phyloP scores from a whole-genome alignment of 352 stramenopile species.

The Globisporangium ultimum region DNA sequence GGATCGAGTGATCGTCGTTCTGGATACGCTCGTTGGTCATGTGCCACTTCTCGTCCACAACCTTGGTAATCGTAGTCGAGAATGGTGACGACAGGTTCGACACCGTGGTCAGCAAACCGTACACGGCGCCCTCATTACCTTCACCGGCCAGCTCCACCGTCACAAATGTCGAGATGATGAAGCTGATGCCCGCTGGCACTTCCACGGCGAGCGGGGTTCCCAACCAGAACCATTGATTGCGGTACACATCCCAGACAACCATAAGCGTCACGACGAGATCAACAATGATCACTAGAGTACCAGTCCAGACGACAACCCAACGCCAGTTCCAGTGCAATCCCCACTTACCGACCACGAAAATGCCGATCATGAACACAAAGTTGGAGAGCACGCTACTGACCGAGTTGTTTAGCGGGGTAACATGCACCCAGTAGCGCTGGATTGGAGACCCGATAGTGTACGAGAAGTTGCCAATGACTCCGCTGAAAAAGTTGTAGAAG shows the following conservation, averaged over 20 bases:
- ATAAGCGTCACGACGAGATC: constrained; percentile 7
- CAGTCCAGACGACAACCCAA: too few species aligned
- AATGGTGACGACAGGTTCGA: constrained; percentile 40
- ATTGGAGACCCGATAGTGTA: constrained; percentile 26
- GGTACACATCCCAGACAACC: constrained; percentile 31
- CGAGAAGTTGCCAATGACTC: constrained; percentile 37
- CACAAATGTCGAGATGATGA: constrained; percentile 39
- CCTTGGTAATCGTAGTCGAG: constrained; percentile 34
- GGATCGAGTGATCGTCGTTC: constrained; percentile 30
- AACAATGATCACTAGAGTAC: too few species aligned
- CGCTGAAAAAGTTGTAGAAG: constrained; percentile 34
- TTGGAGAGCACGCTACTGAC: constrained; percentile 32
- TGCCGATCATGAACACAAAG: too few species aligned
- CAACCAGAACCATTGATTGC: constrained; percentile 49
- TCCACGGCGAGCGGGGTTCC: constrained; percentile 30
- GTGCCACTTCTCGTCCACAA: constrained; percentile 27
- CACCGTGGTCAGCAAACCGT: constrained; percentile 38
- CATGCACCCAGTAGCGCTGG: constrained; percentile 26
- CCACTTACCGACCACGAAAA: constrained; percentile 12
- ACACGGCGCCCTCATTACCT: constrained; percentile 43
- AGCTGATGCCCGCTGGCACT: constrained; percentile 33
- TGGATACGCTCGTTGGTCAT: constrained; percentile 37
- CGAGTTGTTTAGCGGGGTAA: constrained; percentile 33
- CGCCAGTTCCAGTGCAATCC: too few species aligned
- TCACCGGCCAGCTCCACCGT: constrained; percentile 43